Base-by-base conservation (phyloP, 192 early-diverging fungal genomes). In the Coemansia sp. region DNA sequence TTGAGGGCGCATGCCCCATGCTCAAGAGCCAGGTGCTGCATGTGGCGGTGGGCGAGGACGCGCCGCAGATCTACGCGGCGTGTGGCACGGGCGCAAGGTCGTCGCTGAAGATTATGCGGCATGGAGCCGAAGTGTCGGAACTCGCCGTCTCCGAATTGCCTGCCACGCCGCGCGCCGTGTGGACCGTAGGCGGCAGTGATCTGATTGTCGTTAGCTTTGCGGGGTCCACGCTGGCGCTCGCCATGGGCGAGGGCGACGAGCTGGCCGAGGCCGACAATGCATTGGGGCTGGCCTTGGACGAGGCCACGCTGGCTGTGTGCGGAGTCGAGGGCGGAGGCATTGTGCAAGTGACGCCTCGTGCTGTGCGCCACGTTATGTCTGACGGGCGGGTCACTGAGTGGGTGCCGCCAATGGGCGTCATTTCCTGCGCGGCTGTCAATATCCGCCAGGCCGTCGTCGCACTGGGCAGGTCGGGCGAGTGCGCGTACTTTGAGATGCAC, bases 401-500 rank as follows among this genome's bases (percentile, higher is more conserved):
- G 98, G 89, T 87, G 61, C 89, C 93, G 17, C 95, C 97, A 27
- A 27, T 2, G 13, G 84, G 82, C 32, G 74, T 83, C 0, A 94
- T 98, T 62, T 78, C 91, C 0, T 75, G 87, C 15, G 97, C 94
- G 0, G 89, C 94, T 0, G 92, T 90, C 46, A 95, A 95, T 67
- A 75, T 87, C 31, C 89, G 92, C 24, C 94, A 95, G 67, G 91
- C 93, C 5, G 87, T 90, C 0, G 90, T 98, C 44, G 91, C 92
- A 5, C 80, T 97, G 19, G 89, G 91, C 3, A 88, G 91, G 20
- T 39, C 64, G 13, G 65, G 68, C 69, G 94, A 91, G 6, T 70
- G 94, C 7, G 89, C 95, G 1, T 98, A 95, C 72, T 96, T 99
- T 84, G 96, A 98, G 81, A 85, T 99, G 50, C 93, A 98, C 77